phyloP scores from a whole-genome alignment of 495 filamentous ascomycete genomes.

The Saxophila tyrrhenica region DNA sequence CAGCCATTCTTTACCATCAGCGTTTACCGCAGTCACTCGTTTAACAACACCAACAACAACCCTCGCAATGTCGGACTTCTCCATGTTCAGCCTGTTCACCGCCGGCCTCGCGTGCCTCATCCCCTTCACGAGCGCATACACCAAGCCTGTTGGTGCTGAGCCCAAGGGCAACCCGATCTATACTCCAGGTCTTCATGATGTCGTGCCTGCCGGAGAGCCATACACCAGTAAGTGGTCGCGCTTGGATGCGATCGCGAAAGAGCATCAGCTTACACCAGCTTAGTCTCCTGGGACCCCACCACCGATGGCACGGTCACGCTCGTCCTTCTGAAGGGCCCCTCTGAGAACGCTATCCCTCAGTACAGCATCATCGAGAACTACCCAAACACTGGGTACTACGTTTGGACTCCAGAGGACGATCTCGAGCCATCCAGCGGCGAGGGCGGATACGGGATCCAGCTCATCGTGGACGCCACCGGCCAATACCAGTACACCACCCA shows the following conservation, averaged over 20 bases:
- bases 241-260: too few relatives aligned
- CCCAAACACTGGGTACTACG: slow-evolving; percentile 46
- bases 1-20: background rate
- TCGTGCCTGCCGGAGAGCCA: slow-evolving; percentile 43
- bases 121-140: slow-evolving; percentile 38
- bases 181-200: slow-evolving; percentile 39
- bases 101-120: slow-evolving; percentile 23
- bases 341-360: slow-evolving; percentile 43
- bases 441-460: slow-evolving; percentile 51
- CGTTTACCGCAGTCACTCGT: background rate
- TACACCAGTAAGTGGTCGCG: slow-evolving; percentile 33
- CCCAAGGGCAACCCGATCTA: slow-evolving; percentile 49
- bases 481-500: slow-evolving; percentile 59
- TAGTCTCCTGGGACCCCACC: slow-evolving; percentile 49
- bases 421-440: slow-evolving; percentile 35
- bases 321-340: slow-evolving; percentile 51
- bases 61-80: background rate
- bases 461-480: slow-evolving; percentile 51
- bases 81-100: slow-evolving; percentile 16
- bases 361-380: slow-evolving; percentile 44
- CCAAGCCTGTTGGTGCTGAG: slow-evolving; percentile 34
- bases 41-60: too few relatives aligned
- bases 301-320: slow-evolving; percentile 43
- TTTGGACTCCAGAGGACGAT: slow-evolving; percentile 42
- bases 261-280: slow-evolving; percentile 9